Base-by-base conservation (phyloP, 306 rosid species). In the Lupinus albus region DNA sequence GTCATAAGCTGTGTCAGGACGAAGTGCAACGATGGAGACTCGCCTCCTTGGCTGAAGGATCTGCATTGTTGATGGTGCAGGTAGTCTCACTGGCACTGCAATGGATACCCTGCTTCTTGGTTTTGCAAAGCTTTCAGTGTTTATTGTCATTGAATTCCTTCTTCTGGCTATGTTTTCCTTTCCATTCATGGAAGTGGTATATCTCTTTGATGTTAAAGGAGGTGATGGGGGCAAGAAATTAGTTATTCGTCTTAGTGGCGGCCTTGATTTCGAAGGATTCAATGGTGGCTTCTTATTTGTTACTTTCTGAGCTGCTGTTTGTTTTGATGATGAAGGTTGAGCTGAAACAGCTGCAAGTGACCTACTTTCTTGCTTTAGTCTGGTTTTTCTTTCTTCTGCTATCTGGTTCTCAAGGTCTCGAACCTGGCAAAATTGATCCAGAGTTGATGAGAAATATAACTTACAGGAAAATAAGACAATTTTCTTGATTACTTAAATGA, bases 371-470 rank as follows among this genome's bases (percentile, higher is more conserved):
- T 85, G 97, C 76, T 91, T 91, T 16, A 81, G 71, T 70, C 99
- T 81, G 49, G 81, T 81, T 74, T 88, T 94, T 78, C 97, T 85
- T 72, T 94, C 99, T 44, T 88, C 99, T 4, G 84, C 85, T 60
- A 94, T 7, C 67, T 94, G 95, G 78, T 81, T 84, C 91, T 94
- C 99, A 39, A 94, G 95, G 82, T 91, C 95, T 67, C 97, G 86
- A 17, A 86, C 86, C 99, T 94, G 88, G 44, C 38, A 55, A 64
- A 70, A 33, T 38, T 12, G 2, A 42, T 35, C 30, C 41, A 56
- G 32, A 10, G 52, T 70, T 12, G 48, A 50, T 25, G 16, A 48
- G 52, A 30, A 35, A 46, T 57, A 70, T 38, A 25, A 25, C 30
- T 25, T 25, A 3, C 4, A 25, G 30, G 36, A 18, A 6, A 18